These are phyloP conservation scores for Umbilicaria muhlenbergii DNA, from an alignment of 495 filamentous ascomycete species.

Conservation along the genomic window DNA sequence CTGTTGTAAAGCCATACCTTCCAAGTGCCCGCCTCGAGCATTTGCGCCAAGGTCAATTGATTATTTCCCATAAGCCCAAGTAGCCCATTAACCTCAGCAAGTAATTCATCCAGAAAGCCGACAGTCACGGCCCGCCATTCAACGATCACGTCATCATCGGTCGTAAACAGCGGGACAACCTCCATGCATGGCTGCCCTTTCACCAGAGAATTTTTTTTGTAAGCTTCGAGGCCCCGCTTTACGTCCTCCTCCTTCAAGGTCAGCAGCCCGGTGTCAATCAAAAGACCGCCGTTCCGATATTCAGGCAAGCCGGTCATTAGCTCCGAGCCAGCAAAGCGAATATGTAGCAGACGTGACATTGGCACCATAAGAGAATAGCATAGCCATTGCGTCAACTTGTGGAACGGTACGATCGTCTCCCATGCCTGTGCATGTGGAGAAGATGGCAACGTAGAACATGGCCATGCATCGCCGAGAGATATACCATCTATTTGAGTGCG, in stretches of 20 bases:
- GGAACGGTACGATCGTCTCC: conserved; percentile 86
- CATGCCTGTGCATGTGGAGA: conserved; percentile 60
- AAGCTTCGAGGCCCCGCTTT: conserved; percentile 51
- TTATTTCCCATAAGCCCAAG: conserved; percentile 37
- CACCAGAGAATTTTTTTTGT: conserved; percentile 53
- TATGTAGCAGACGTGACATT: conserved; percentile 45
- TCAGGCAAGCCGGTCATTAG: conserved; percentile 52
- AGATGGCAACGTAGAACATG: conserved; percentile 63
- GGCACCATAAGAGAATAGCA: conserved; percentile 59
- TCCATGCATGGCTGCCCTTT: conserved; percentile 59
- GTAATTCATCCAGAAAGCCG: conserved; percentile 48
- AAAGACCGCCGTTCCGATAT: conserved; percentile 53
- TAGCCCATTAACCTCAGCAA: conserved; percentile 44
- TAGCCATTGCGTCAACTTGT: conserved; percentile 65
- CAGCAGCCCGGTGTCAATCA: conserved; percentile 50
- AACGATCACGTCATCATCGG: conserved; percentile 53
- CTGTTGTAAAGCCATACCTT: conserved; percentile 44
- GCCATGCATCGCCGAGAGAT: conserved; percentile 90
- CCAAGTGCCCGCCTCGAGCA: conserved; percentile 59
- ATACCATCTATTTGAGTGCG: conserved; percentile 80
- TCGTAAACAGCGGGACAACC: conserved; percentile 47
- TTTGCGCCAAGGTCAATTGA: conserved; percentile 43
- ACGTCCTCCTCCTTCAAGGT: conserved; percentile 42
- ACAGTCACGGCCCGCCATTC: conserved; percentile 56
- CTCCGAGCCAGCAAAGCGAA: conserved; percentile 47